Evolutionary conservation across 768 basidiomycete species (phyloP).

Genomic region (Paxillus ammoniavirescens): DNA sequence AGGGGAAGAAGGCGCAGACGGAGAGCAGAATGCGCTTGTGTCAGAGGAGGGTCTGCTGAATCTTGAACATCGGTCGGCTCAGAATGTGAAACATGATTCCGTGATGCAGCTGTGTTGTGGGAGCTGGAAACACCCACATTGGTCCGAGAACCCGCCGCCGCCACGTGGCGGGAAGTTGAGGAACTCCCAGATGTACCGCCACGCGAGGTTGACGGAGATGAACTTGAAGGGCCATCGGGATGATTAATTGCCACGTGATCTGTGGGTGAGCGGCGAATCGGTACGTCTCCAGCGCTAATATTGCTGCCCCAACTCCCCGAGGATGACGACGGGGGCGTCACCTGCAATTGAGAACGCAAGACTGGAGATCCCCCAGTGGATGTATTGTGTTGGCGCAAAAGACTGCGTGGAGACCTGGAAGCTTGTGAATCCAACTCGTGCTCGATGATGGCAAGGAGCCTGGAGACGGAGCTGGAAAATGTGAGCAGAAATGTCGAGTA

Average conservation of each 20-base stretch:
- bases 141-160: background rate
- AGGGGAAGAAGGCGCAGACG: conserved; percentile 49
- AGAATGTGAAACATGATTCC: no score
- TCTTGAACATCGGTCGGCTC: background rate
- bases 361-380: background rate
- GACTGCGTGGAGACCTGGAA: conserved; percentile 23
- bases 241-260: background rate
- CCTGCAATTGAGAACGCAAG: background rate
- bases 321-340: background rate
- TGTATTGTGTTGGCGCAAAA: conserved; percentile 13
- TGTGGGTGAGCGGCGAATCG: no score
- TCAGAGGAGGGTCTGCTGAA: conserved; percentile 18
- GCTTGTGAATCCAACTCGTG: conserved; percentile 39
- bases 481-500: background rate
- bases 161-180: background rate
- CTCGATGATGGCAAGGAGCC: conserved; percentile 52
- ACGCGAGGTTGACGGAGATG: background rate
- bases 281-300: no score
- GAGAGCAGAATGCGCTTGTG: conserved; percentile 19
- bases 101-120: background rate
- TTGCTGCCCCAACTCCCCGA: background rate
- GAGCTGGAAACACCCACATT: background rate
- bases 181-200: background rate
- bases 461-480: conserved; percentile 51
- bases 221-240: background rate